A percentile compares a stretch with the other conserved stretches of the same genome.
Conservation (phyloP, 129 eudicot genomes). For the Smallanthus sonchifolius region DNA sequence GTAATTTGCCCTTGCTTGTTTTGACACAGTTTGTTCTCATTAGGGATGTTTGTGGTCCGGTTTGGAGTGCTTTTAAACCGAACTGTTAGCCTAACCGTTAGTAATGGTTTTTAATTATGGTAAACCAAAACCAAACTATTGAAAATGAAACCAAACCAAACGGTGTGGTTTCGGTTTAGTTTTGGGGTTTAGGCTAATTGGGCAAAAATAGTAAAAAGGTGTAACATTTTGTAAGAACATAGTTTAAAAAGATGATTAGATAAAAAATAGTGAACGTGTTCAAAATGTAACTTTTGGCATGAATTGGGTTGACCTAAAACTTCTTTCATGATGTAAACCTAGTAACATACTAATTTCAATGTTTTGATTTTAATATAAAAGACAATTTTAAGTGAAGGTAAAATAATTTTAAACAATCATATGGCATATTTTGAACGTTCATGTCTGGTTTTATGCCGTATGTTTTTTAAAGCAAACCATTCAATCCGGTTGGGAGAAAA, state of each 20-base stretch:
- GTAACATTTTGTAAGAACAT: not conserved
- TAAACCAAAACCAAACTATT: not conserved
- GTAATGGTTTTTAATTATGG: not conserved
- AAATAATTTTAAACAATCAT: not conserved
- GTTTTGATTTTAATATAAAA: no score
- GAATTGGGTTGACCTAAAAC: not conserved
- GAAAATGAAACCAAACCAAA: not conserved
- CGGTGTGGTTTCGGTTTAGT: not conserved
- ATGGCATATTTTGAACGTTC: not conserved
- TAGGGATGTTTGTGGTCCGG: not conserved
- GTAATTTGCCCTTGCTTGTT: constrained; percentile 12
- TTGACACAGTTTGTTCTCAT: not conserved
- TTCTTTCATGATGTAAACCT: not conserved
- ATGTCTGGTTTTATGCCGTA: no score
- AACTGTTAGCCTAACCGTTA: not conserved
- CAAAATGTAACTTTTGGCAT: not conserved
- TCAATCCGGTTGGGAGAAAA: no score
- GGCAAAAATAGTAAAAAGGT: not conserved
- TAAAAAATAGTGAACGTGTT: not conserved
- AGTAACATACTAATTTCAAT: not conserved
- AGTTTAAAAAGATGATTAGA: not conserved
- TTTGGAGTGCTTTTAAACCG: not conserved
- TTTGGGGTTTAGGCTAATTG: not conserved
- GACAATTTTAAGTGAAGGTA: no score
- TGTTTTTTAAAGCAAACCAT: no score